Evolutionary conservation across 345 rosid species (phyloP), one percentile per base, ranked within the genome.

Genomic region (Salix udensis): DNA sequence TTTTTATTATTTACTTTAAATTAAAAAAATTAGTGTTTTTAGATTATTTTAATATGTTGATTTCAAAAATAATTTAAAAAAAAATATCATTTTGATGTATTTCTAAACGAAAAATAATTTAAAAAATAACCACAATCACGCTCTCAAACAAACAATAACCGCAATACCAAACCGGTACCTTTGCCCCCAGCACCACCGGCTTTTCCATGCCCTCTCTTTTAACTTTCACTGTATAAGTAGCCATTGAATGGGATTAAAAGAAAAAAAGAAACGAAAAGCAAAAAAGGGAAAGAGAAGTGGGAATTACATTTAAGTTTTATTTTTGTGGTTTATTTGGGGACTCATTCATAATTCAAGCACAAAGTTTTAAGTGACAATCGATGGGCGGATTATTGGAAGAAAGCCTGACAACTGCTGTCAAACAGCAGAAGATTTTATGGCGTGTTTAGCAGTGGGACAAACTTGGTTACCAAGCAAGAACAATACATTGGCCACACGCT

Each of bases 381-480:
- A n/a, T 8, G 13, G 0, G 3, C n/a, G 26, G 28, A n/a, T n/a
- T n/a, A 1, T 3, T 9, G 26, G 26, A 58, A 58, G 62, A 4
- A 58, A 58, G 64, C 28, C 11, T 0, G 64, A 58, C 37, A 36
- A 0, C 37, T 4, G 14, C 6, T 46, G 52, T 46, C 24, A 42
- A 61, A 40, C 16, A 52, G 23, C 37, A 3, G 42, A 8, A 37
- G n/a, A 73, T 3, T n/a, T 23, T 23, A 8, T 19, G 55, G 61
- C 69, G 62, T n/a, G 60, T 0, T 60, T 73, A 61, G 44, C 23
- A 67, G 39, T 6, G 18, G 23, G 77, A 24, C 62, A 61, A 62
- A 6, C 79, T 52, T 77, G 70, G 70, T 8, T 5, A 64, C 46
- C 70, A 77, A 77, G 79, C 64, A 77, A 77, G 50, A 60, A 76